Percentiles rank a stretch among this genome's conserved stretches.
Evolutionary conservation across 805 yeast species (phyloP).

Genomic region (Isabelozyma heimii): DNA sequence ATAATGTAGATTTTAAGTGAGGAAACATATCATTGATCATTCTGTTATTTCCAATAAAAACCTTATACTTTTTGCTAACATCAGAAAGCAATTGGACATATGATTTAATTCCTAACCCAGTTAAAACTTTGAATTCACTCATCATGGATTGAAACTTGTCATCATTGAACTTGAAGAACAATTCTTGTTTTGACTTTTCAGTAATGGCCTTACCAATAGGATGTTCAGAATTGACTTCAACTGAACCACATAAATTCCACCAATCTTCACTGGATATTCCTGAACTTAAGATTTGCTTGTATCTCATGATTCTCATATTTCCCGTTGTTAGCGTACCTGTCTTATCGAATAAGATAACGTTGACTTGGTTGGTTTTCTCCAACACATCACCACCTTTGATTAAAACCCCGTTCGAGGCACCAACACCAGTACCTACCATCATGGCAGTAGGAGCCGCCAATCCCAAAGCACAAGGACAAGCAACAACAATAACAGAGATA

Average conservation of each 20-base stretch:
- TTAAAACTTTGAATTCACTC: slow-evolving; percentile 30
- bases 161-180: slow-evolving; percentile 28
- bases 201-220: slow-evolving; percentile 79
- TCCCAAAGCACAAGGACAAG: slow-evolving; percentile 98
- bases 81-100: slow-evolving; percentile 24
- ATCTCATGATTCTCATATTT: slow-evolving; percentile 49
- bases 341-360: slow-evolving; percentile 81
- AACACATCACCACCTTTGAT: slow-evolving; percentile 91
- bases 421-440: slow-evolving; percentile 98
- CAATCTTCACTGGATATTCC: slow-evolving; percentile 19
- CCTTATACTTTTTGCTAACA: slow-evolving; percentile 15
- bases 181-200: slow-evolving; percentile 24
- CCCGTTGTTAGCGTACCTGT: slow-evolving; percentile 96
- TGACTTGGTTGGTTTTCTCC: slow-evolving; percentile 65
- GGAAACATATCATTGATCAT: slow-evolving; percentile 26
- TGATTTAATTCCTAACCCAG: slow-evolving; percentile 49
- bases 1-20: slow-evolving; percentile 1
- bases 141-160: slow-evolving; percentile 30
- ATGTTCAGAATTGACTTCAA: slow-evolving; percentile 78
- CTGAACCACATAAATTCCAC: slow-evolving; percentile 55
- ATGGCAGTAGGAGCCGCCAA: slow-evolving; percentile 98
- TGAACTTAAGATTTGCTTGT: slow-evolving; percentile 13
- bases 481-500: slow-evolving; percentile 92
- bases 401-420: slow-evolving; percentile 84
- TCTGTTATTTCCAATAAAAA: slow-evolving; percentile 54